These are phyloP conservation scores for Chimonanthus salicifolius DNA, from an alignment of 164 flowering plant species.

Conservation along the genomic window DNA sequence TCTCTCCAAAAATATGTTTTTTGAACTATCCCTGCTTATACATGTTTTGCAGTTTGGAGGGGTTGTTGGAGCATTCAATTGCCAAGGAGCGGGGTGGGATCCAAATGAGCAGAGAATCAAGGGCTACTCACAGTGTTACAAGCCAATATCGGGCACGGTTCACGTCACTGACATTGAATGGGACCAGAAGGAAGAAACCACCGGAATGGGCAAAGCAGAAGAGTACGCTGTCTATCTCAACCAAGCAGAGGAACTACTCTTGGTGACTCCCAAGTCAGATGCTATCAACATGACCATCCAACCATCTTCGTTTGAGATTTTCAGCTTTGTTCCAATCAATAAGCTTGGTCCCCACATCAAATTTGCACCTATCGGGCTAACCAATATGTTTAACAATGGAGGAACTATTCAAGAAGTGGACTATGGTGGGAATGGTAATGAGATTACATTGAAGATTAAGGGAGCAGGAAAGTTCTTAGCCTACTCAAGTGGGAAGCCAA, in stretches of 20 bases:
- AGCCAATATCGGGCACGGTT: conserved; percentile 43
- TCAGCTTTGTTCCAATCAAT: conserved; percentile 57
- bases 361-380: conserved; percentile 70
- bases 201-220: conserved; percentile 40
- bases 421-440: conserved; percentile 17
- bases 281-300: conserved; percentile 36
- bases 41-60: conserved; percentile 58
- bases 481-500: conserved; percentile 49
- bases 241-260: conserved; percentile 39
- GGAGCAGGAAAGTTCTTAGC: conserved; percentile 71
- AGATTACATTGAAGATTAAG: conserved; percentile 33
- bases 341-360: conserved; percentile 25
- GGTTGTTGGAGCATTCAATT: conserved; percentile 80
- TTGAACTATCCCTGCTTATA: not conserved
- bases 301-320: conserved; percentile 71
- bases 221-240: conserved; percentile 53
- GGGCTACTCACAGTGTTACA: conserved; percentile 66
- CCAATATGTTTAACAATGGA: conserved; percentile 68
- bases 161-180: conserved; percentile 65
- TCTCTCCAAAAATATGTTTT: not conserved
- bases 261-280: conserved; percentile 28
- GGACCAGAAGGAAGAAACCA: conserved; percentile 49
- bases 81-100: conserved; percentile 95
- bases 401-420: conserved; percentile 52
- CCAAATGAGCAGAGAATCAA: conserved; percentile 55